A percentile compares a stretch with the other conserved stretches of the same genome.
These are phyloP conservation scores for Phialemonium atrogriseum DNA, from an alignment of 2,329 filamentous ascomycete genomes.

Conservation along the genomic window DNA sequence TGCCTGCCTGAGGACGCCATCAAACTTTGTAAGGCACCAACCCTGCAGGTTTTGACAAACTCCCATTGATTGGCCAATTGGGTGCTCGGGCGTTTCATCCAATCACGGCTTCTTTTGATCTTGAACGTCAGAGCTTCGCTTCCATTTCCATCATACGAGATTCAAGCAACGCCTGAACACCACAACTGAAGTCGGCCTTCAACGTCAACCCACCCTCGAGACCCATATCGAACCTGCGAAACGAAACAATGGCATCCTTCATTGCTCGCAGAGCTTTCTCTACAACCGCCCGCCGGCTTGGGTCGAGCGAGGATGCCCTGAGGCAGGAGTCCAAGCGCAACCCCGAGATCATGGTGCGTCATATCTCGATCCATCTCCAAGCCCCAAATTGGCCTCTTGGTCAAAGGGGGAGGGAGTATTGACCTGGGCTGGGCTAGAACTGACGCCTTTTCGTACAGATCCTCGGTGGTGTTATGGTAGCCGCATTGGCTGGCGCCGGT, in stretches of 20 bases:
- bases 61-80: conserved; percentile 4
- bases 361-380: conserved; percentile 9
- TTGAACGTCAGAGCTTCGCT: conserved; percentile 4
- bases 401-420: neutral
- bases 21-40: too few relatives aligned
- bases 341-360: conserved; percentile 38
- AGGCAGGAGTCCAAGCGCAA: conserved; percentile 51
- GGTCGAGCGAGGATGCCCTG: conserved; percentile 36
- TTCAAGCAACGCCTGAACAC: conserved; percentile 2
- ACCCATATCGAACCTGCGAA: conserved; percentile 16
- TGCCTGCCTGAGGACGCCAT: too few relatives aligned
- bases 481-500: conserved; percentile 78
- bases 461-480: conserved; percentile 83
- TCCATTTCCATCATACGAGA: conserved; percentile 10
- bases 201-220: conserved; percentile 6
- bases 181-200: conserved; percentile 4
- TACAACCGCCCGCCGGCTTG: conserved; percentile 44
- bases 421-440: conserved; percentile 3
- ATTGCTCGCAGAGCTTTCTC: conserved; percentile 48
- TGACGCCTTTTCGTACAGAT: conserved; percentile 48
- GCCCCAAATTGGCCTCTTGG: too few relatives aligned
- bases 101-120: conserved; percentile 4
- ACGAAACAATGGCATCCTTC: conserved; percentile 44
- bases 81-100: neutral
- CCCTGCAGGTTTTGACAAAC: too few relatives aligned